Percentiles rank a stretch among this genome's conserved stretches.
phyloP scores from a whole-genome alignment of 345 rosid genomes.

The Adansonia digitata region DNA sequence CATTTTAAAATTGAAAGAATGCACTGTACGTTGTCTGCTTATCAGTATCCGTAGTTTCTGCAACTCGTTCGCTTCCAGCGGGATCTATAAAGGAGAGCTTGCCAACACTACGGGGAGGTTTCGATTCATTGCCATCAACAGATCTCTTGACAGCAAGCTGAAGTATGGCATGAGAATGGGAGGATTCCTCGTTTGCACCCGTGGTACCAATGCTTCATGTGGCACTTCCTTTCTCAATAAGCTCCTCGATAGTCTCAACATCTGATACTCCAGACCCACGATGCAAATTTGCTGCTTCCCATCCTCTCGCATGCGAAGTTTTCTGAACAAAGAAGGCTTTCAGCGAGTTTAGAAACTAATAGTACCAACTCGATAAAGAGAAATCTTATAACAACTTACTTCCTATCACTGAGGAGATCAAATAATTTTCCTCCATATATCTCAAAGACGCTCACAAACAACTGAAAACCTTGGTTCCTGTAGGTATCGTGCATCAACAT shows the following conservation, averaged over 20 bases:
- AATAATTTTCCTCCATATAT: constrained; percentile 92
- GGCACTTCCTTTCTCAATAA: constrained; percentile 87
- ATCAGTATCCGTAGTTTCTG: constrained; percentile 96
- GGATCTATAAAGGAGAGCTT: constrained; percentile 97
- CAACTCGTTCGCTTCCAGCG: constrained; percentile 99
- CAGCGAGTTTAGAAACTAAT: neutral
- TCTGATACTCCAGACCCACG: constrained; percentile 93
- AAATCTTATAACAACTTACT: constrained; percentile 50
- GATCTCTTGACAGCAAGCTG: constrained; percentile 91
- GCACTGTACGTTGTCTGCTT: constrained; percentile 77
- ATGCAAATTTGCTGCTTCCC: constrained; percentile 98
- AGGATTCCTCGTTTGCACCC: too few species aligned
- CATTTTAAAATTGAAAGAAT: neutral
- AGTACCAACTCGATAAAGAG: neutral
- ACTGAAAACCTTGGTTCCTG: constrained; percentile 89
- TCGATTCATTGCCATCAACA: constrained; percentile 69
- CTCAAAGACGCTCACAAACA: constrained; percentile 90
- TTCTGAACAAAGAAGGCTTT: constrained; percentile 39
- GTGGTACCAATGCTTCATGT: constrained; percentile 92
- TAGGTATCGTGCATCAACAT: constrained; percentile 54
- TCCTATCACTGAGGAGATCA: constrained; percentile 90
- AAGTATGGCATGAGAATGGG: constrained; percentile 97
- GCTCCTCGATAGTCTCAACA: constrained; percentile 85
- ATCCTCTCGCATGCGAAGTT: constrained; percentile 97
- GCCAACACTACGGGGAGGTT: constrained; percentile 87